Base-by-base conservation (phyloP, 2,329 filamentous ascomycete species). In the Purpureocillium takamizusanense region DNA sequence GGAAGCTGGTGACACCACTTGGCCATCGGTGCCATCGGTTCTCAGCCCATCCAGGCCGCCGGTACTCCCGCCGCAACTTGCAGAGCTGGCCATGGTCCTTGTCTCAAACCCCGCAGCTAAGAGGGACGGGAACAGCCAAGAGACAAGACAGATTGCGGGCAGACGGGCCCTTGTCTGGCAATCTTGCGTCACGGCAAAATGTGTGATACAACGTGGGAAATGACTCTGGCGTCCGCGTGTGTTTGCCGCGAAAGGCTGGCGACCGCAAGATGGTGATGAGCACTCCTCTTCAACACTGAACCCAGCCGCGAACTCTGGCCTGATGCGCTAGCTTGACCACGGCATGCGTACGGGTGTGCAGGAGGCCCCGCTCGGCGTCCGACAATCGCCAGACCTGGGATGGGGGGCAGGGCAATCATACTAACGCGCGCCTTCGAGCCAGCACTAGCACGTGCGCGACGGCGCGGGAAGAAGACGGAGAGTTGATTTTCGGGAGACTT, bases 171-270 rank as follows among this genome's bases (percentile, higher is more conserved):
- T 21, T 29, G 14, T 36, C 25, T 30, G 34, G 5, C 25, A 31
- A 36, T 34, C 31, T 39, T 27, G 37, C 31, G 37, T 39, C 37
- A 34, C 37, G 15, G 31, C 25, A 23, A 6, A 16, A 25, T 25
- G 13, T 18, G 7, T 32, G 10, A 35, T 28, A 27, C 33, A 44
- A 38, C 37, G 37, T 38, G 36, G 32, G 18, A 41, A 17, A 17
- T 29, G 14, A 31, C 32, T 36, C 23, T 33, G 32, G 13, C 23
- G 25, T n/a, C 17, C 30, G 21, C 29, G 33, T 33, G 14, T 38
- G 23, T 33, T 38, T 28, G 13, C 15, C 36, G 13, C 7, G n/a
- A 18, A 30, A 4, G 15, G 15, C 11, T 8, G 36, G 32, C 9
- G 17, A 21, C 7, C 8, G 27, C 12, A 29, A 17, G 34, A 36